Percentiles rank a stretch among this genome's conserved stretches.
Conservation (phyloP, 306 rosid species). For the Adenanthera pavonina region DNA sequence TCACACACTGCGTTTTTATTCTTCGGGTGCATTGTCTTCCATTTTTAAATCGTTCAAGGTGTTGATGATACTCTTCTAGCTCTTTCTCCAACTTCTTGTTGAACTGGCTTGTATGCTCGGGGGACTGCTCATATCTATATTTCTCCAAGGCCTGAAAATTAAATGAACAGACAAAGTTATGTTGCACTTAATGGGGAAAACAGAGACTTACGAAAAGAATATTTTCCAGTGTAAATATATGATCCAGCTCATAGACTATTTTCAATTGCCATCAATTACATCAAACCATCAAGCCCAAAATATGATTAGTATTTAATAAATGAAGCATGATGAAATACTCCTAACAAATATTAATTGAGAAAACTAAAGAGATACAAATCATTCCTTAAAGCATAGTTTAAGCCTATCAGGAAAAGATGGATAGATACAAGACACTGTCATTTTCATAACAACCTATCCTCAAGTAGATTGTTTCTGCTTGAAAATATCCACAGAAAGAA, state of each 20-base stretch:
- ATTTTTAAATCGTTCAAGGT: constrained; percentile 61
- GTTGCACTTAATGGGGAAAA: neutral
- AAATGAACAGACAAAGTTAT: neutral
- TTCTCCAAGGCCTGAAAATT: constrained; percentile 79
- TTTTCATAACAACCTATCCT: constrained; percentile 7
- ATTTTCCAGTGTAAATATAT: neutral
- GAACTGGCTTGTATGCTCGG: constrained; percentile 88
- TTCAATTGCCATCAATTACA: neutral
- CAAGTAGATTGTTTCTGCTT: constrained; percentile 14
- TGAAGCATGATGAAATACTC: neutral
- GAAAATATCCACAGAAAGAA: neutral
- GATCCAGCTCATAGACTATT: constrained; percentile 2
- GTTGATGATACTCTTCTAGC: constrained; percentile 70
- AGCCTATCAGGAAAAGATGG: constrained; percentile 30
- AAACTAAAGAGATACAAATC: neutral
- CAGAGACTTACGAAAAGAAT: constrained; percentile 20
- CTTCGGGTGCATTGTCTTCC: constrained; percentile 39
- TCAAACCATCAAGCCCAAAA: neutral
- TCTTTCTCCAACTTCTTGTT: constrained; percentile 86
- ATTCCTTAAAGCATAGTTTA: constrained; percentile 16
- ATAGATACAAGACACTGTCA: constrained; percentile 15
- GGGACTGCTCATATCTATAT: constrained; percentile 71
- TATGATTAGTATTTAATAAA: constrained; percentile 9
- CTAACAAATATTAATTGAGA: constrained; percentile 11
- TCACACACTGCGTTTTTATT: constrained; percentile 36